Evolutionary conservation across 345 rosid species (phyloP), one percentile per base, ranked within the genome.

Genomic region (Hibiscus trionum): DNA sequence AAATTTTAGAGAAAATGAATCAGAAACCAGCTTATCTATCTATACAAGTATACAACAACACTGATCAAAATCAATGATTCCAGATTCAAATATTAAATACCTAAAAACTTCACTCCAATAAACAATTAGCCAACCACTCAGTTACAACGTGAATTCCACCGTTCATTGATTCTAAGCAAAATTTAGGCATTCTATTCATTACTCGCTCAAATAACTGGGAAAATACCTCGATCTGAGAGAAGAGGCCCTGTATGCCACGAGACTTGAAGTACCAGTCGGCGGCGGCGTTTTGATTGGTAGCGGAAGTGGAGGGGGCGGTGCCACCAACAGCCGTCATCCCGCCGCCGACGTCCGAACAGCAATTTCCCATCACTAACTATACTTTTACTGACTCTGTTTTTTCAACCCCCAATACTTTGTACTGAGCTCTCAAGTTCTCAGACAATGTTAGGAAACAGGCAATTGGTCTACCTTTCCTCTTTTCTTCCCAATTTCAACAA

Each of bases 191-290:
- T 63, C 42, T 19, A 21, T 16, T 44, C 55, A 44, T 65, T 21
- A 65, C 4, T 8, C 33, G 14, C 57, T 47, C 0, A 49, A 66
- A 21, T 66, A 27, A 66, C 57, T 15, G 57, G 15, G 29, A 17
- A 74, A 73, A 49, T 65, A 91, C 98, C 93, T 93, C 96, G 90
- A 93, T 88, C 90, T 87, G 91, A 72, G 93, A 86, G 79, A 73
- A 88, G 61, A 84, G 81, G 72, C 96, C 85, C 33, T 73, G 77
- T 83, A 74, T 79, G 70, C 97, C 98, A 57, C 89, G 93, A 71
- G 90, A 82, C 80, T 84, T 84, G 72, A 88, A 84, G 77, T 84
- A 87, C 61, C 52, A 49, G 69, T 89, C 90, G 15, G 87, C 86
- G 58, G 95, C 97, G 79, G 88, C 94, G 82, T 91, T 91, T 26